These are phyloP conservation scores for Ulota crispa DNA, from an alignment of 225 moss, liverwort and hornwort genomes.

Conservation along the genomic window DNA sequence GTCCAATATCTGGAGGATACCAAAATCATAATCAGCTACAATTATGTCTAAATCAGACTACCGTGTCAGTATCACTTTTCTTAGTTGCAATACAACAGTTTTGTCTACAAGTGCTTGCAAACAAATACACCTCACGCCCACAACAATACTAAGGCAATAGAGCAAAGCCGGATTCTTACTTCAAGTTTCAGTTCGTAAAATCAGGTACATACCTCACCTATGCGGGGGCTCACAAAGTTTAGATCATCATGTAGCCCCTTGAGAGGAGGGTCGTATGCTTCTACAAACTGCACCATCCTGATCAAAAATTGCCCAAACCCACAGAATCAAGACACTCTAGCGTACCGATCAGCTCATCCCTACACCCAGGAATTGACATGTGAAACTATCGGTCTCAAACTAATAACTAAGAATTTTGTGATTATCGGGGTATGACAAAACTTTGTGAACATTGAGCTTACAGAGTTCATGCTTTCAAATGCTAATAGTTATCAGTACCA, in stretches of 20 bases:
- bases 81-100: background rate
- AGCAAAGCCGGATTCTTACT: background rate
- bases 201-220: slow-evolving; percentile 83
- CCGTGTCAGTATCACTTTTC: background rate
- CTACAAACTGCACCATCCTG: slow-evolving; percentile 98
- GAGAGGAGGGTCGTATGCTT: slow-evolving; percentile 88
- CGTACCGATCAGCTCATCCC: background rate
- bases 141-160: background rate
- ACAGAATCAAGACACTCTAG: slow-evolving; percentile 3
- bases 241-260: slow-evolving; percentile 96
- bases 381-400: background rate
- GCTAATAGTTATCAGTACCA: background rate
- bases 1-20: slow-evolving; percentile 72
- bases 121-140: background rate
- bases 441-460: background rate
- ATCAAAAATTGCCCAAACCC: slow-evolving; percentile 23
- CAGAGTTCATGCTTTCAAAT: background rate
- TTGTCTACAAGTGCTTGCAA: background rate
- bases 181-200: slow-evolving; percentile 18
- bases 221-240: slow-evolving; percentile 96
- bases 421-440: background rate
- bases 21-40: slow-evolving; percentile 8
- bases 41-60: background rate
- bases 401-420: background rate
- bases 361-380: background rate